Percentiles rank a stretch among this genome's conserved stretches.
Evolutionary conservation across 2,329 filamentous ascomycete genomes (phyloP).

Genomic region (Pyrenophora tritici-repentis): DNA sequence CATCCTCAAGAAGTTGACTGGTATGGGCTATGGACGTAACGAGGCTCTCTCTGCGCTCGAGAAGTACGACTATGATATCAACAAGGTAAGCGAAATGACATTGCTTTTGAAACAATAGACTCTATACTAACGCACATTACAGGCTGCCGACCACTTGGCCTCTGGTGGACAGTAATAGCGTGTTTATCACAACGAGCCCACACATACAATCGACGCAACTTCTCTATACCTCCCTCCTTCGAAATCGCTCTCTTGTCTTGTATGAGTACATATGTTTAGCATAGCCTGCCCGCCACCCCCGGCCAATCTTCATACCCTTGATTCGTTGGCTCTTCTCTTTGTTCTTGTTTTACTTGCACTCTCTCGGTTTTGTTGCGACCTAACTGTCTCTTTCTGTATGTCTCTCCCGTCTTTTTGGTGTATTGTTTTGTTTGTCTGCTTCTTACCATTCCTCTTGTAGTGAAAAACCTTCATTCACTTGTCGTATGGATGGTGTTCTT

Average conservation of each 20-base stretch:
- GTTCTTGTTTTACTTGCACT: background rate
- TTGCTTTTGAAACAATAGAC: background rate
- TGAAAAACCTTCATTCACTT: background rate
- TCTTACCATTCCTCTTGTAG: constrained; percentile 11
- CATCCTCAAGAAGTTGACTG: constrained; percentile 84
- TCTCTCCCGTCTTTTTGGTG: background rate
- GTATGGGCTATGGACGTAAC: constrained; percentile 81
- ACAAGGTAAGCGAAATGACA: constrained; percentile 67
- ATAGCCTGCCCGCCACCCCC: constrained; percentile 23
- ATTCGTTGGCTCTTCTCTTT: constrained; percentile 22
- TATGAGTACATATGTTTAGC: constrained; percentile 40
- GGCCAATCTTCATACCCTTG: constrained; percentile 23
- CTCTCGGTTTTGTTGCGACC: no score
- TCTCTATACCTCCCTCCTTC: background rate
- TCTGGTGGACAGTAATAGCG: constrained; percentile 21
- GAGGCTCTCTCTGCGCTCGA: constrained; percentile 81
- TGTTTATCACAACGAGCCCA: background rate
- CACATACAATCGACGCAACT: background rate
- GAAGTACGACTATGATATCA: constrained; percentile 94
- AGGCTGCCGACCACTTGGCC: constrained; percentile 47
- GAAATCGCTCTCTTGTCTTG: constrained; percentile 25
- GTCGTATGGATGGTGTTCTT: no score
- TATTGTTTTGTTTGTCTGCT: no score
- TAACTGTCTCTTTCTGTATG: background rate
- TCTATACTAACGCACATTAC: constrained; percentile 23